phyloP scores from a whole-genome alignment of 208 protist genomes.

The Acanthamoeba castellanii region DNA sequence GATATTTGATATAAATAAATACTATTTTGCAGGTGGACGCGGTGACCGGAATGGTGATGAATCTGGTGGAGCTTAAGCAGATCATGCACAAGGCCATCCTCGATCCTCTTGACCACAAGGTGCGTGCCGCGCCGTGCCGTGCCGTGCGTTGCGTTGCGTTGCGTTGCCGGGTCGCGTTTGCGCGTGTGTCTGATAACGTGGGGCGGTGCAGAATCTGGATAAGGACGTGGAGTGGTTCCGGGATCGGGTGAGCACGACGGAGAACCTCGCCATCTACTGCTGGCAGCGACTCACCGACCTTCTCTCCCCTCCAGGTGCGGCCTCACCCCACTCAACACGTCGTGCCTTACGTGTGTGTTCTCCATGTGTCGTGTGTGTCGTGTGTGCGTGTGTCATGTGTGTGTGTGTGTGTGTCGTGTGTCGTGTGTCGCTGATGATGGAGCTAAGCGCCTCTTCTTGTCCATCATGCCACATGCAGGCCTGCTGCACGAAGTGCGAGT shows the following conservation, averaged over 20 bases:
- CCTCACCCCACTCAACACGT: background rate
- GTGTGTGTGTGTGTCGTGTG: too few species aligned
- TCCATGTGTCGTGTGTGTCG: background rate
- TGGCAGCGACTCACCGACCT: constrained; percentile 62
- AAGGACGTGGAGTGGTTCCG: constrained; percentile 77
- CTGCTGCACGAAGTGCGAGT: constrained; percentile 79
- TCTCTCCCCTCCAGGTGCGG: background rate
- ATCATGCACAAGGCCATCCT: constrained; percentile 60
- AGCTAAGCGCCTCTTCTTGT: too few species aligned
- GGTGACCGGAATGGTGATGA: constrained; percentile 83
- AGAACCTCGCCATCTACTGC: constrained; percentile 81
- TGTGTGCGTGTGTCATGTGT: background rate
- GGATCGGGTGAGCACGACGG: constrained; percentile 76
- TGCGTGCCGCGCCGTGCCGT: background rate
- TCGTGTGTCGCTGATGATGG: too few species aligned
- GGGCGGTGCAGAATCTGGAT: constrained; percentile 73
- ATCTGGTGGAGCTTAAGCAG: constrained; percentile 81
- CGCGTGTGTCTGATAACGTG: background rate
- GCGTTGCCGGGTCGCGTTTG: background rate
- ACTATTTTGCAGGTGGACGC: constrained; percentile 61
- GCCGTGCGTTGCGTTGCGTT: background rate
- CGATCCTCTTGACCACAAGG: constrained; percentile 63
- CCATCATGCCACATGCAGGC: background rate
- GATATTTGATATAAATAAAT: background rate
- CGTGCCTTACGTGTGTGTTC: background rate